Percentiles rank a stretch among this genome's conserved stretches.
Conservation (phyloP, 345 rosid species). For the Aquilaria malaccensis region DNA sequence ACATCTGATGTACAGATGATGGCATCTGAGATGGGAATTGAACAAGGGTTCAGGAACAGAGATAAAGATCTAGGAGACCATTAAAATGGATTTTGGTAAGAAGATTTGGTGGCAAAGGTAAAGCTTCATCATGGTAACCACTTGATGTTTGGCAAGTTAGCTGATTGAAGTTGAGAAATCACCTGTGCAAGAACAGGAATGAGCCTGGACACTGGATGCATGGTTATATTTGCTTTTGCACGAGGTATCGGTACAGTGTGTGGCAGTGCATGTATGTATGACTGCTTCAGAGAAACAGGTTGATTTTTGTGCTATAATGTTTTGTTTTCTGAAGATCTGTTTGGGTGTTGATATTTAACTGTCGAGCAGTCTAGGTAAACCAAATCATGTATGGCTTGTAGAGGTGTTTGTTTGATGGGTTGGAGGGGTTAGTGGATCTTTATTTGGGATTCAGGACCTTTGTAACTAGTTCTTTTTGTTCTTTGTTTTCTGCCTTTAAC, state of each 20-base stretch:
- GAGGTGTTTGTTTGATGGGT: slow-evolving; percentile 4
- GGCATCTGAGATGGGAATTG: slow-evolving; percentile 41
- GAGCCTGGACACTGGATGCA: slow-evolving; percentile 2
- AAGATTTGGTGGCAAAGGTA: background rate
- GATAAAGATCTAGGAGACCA: slow-evolving; percentile 21
- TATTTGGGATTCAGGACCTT: background rate
- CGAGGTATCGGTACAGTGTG: slow-evolving; percentile 12
- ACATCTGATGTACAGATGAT: slow-evolving; percentile 29
- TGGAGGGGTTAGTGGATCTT: background rate
- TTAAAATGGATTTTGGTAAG: slow-evolving; percentile 11
- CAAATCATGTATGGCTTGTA: slow-evolving; percentile 4
- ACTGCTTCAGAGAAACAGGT: slow-evolving; percentile 10
- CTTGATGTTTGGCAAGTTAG: background rate
- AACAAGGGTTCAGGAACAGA: slow-evolving; percentile 22
- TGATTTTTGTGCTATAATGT: slow-evolving; percentile 14
- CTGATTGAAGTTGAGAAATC: slow-evolving; percentile 10
- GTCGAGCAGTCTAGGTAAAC: slow-evolving; percentile 8
- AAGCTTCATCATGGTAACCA: slow-evolving; percentile 4
- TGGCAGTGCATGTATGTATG: slow-evolving; percentile 7
- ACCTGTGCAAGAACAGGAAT: slow-evolving; percentile 7
- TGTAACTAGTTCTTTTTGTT: background rate
- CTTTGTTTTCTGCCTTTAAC: background rate
- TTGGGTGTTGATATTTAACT: slow-evolving; percentile 14
- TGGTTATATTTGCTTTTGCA: slow-evolving; percentile 1
- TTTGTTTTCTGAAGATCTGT: slow-evolving; percentile 15